Conservation (phyloP, 2,329 filamentous ascomycete genomes). For the Botrytis pseudocinerea region DNA sequence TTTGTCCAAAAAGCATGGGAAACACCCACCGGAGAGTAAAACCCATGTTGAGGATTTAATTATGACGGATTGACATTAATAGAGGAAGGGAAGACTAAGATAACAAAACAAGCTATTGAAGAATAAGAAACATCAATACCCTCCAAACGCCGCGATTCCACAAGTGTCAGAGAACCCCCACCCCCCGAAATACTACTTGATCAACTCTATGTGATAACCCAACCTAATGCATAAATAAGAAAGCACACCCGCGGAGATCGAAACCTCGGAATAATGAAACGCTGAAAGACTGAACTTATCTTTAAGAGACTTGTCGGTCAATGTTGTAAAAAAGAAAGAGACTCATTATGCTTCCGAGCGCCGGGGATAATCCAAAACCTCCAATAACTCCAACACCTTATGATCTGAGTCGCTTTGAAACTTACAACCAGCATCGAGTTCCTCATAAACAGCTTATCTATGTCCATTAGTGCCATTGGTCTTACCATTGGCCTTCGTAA, state of each 20-base stretch:
- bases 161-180: not conserved
- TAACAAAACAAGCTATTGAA: not conserved
- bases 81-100: not conserved
- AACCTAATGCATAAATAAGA: not conserved
- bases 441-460: not conserved
- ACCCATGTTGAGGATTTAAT: not conserved
- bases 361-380: not conserved
- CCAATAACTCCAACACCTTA: not conserved
- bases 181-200: not conserved
- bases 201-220: not conserved
- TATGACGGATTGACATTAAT: not conserved
- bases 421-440: not conserved
- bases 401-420: not conserved
- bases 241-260: not conserved
- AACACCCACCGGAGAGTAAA: not conserved
- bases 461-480: slow-evolving; percentile 15
- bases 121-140: not conserved
- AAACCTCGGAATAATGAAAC: not conserved
- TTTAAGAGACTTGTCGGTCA: not conserved
- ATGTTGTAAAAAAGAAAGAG: not conserved
- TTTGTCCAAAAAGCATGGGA: not conserved
- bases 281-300: not conserved
- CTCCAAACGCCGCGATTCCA: not conserved
- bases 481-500: slow-evolving; percentile 31
- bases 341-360: not conserved